Evolutionary conservation across 1,284 basidiomycete species (phyloP), one percentile per base, ranked within the genome.

Genomic region (Sphagnurus paluster): DNA sequence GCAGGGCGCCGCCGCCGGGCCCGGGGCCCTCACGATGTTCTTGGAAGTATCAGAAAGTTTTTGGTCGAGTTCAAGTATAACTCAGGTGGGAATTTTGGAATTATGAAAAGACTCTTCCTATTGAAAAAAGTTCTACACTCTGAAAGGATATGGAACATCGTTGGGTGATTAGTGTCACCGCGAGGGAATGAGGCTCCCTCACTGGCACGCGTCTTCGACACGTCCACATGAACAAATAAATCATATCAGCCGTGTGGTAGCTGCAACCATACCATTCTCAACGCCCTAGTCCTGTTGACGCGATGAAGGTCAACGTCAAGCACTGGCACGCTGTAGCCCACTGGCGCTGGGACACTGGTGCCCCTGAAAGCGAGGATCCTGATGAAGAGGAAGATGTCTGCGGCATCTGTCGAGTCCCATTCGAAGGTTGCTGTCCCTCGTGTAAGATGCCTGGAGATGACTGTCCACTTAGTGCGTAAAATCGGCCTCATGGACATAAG

Each of bases 401-500:
- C 65, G 94, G 94, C 5, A 97, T 97, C 54, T 97, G 94, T 67
- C 82, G 92, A 37, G 84, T 92, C 4, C 82, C 93, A 0, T 97
- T 86, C 59, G 94, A 98, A 63, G 90, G 87, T 0, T 94, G 91
- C 57, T 97, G 94, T 69, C 93, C 94, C 4, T 80, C 86, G 3
- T 98, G 94, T 69, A 95, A 93, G 67, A 82, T 94, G 58, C 94
- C 94, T 0, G 94, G 94, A n/a, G 94, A 97, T 56, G 93, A 95
- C 59, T 97, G 94, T 72, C 94, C 94, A 1, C 71, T 97, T 23
- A 96, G 94, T 44, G 42, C 33, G 58, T 61, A n/a, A n/a, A n/a
- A n/a, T n/a, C n/a, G n/a, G n/a, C n/a, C n/a, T n/a, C n/a, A n/a
- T n/a, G n/a, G n/a, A n/a, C n/a, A n/a, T n/a, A n/a, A n/a, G n/a